phyloP scores from a whole-genome alignment of 345 rosid genomes.

The Arabidopsis suecica region DNA sequence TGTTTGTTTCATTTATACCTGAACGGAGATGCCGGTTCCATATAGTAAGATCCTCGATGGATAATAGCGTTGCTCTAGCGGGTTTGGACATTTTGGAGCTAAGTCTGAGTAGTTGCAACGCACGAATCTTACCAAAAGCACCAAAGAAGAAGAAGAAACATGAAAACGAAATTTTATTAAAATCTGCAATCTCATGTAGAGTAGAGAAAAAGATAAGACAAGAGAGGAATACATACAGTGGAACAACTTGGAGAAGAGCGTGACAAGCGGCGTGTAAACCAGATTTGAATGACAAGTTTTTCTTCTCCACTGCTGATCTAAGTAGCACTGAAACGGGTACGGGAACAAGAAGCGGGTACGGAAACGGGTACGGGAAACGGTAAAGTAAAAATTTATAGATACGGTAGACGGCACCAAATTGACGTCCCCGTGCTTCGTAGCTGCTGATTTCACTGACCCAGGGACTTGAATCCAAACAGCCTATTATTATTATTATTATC shows the following conservation, averaged over 20 bases:
- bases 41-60: constrained; percentile 82
- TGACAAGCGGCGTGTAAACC: constrained; percentile 97
- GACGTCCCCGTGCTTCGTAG: too few relatives aligned
- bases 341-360: too few relatives aligned
- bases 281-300: constrained; percentile 53
- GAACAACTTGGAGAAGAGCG: constrained; percentile 83
- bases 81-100: constrained; percentile 91
- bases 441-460: constrained; percentile 45
- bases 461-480: constrained; percentile 95
- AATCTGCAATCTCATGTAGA: too few relatives aligned
- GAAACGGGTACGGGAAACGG: too few relatives aligned
- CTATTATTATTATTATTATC: constrained; percentile 44
- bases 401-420: too few relatives aligned
- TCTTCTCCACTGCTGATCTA: constrained; percentile 49
- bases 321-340: too few relatives aligned
- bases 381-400: too few relatives aligned
- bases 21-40: constrained; percentile 83
- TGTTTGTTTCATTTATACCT: constrained; percentile 48
- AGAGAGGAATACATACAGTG: constrained; percentile 34
- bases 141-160: too few relatives aligned
- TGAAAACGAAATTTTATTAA: too few relatives aligned
- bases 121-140: constrained; percentile 43
- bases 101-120: constrained; percentile 86
- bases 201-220: too few relatives aligned
- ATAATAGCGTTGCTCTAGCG: constrained; percentile 58